Conservation (phyloP, 2,329 filamentous ascomycete species). For the Fusarium abutilonis region DNA sequence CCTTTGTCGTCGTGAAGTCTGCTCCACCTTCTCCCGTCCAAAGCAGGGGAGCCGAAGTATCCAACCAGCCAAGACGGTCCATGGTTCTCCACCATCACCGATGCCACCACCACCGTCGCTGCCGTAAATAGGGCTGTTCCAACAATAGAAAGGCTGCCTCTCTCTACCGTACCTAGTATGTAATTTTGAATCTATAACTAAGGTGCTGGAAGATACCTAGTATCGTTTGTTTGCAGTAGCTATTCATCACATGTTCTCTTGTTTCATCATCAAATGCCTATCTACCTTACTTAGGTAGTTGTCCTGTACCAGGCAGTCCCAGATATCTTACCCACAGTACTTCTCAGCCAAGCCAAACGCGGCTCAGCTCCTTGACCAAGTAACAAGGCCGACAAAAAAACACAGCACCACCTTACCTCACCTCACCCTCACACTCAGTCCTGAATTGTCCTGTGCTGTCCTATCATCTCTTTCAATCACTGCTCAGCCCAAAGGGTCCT, state of each 20-base stretch:
- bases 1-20: conserved; percentile 6
- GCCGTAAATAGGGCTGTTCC: conserved; percentile 35
- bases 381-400: conserved; percentile 19
- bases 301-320: neutral
- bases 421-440: conserved; percentile 9
- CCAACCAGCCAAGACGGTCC: neutral
- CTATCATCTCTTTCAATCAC: conserved; percentile 1
- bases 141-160: conserved; percentile 40
- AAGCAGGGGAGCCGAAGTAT: conserved; percentile 26
- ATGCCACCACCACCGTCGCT: conserved; percentile 35
- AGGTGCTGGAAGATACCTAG: neutral
- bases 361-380: conserved; percentile 33
- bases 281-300: neutral
- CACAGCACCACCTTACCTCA: conserved; percentile 21
- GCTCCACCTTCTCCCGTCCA: conserved; percentile 22
- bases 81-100: conserved; percentile 20
- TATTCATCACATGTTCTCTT: neutral
- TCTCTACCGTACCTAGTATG: conserved; percentile 11
- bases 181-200: conserved; percentile 21
- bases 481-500: conserved; percentile 15
- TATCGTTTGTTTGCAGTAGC: neutral
- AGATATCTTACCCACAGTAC: neutral
- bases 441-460: neutral
- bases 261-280: no score
- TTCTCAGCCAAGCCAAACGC: conserved; percentile 22